A percentile compares a stretch with the other conserved stretches of the same genome.
Evolutionary conservation across 2,329 filamentous ascomycete species (phyloP).

Genomic region (Colletotrichum sublineola): DNA sequence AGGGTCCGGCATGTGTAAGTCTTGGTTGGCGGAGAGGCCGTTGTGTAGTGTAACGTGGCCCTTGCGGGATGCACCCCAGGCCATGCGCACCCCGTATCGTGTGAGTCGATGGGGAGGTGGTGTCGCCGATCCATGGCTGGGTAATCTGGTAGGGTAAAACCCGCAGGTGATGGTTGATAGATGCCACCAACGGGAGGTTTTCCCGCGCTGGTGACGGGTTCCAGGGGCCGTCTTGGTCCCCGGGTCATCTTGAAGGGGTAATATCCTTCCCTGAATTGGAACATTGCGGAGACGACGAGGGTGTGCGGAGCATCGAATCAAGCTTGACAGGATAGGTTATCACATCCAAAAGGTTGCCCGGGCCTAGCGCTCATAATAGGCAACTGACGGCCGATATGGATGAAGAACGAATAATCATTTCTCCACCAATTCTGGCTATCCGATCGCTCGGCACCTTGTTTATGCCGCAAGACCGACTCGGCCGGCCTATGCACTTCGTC

Average conservation of each 20-base stretch:
- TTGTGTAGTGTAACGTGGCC: neutral
- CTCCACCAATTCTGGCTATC: neutral
- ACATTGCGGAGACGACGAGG: neutral
- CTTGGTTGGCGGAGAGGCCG: constrained; percentile 27
- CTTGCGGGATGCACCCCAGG: neutral
- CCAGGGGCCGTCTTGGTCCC: neutral
- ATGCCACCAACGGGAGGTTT: constrained; percentile 20
- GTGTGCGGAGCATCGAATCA: neutral
- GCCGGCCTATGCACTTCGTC: neutral
- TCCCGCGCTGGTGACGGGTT: neutral
- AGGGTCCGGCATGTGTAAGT: constrained; percentile 6
- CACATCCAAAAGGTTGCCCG: neutral
- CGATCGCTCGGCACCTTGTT: neutral
- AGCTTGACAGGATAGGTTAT: neutral
- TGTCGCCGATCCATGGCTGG: constrained; percentile 22
- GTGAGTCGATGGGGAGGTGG: neutral
- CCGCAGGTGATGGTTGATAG: constrained; percentile 5
- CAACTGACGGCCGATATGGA: neutral
- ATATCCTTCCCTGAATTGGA: constrained; percentile 4
- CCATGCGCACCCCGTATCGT: neutral
- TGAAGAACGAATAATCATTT: constrained; percentile 6
- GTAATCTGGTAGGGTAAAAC: constrained; percentile 8
- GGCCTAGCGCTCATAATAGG: neutral
- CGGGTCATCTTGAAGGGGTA: neutral
- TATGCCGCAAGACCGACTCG: neutral